A percentile compares a stretch with the other conserved stretches of the same genome.
These are phyloP conservation scores for Claviceps cyperi DNA, from an alignment of 2,329 filamentous ascomycete species.

Conservation along the genomic window DNA sequence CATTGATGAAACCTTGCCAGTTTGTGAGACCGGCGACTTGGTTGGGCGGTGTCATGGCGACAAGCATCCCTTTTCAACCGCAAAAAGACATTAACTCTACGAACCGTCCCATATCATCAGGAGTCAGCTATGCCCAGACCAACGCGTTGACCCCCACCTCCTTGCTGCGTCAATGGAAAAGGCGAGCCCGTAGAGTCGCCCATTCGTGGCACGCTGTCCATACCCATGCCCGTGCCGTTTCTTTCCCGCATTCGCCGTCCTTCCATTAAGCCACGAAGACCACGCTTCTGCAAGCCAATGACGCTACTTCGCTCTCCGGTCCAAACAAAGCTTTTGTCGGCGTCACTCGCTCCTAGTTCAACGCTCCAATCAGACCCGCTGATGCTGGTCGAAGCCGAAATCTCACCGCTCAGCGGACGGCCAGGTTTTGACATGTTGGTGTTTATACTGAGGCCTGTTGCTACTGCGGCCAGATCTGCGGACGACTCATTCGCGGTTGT, in stretches of 20 bases:
- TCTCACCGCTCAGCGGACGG: slow-evolving; percentile 30
- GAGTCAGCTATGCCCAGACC: slow-evolving; percentile 40
- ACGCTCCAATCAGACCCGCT: slow-evolving; percentile 44
- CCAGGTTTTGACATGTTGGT: slow-evolving; percentile 24
- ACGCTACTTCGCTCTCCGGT: slow-evolving; percentile 70
- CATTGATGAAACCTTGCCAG: too few relatives aligned
- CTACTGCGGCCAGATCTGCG: slow-evolving; percentile 18
- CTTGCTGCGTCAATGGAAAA: slow-evolving; percentile 9
- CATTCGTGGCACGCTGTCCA: slow-evolving; percentile 16
- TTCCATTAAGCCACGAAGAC: slow-evolving; percentile 86
- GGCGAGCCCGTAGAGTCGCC: slow-evolving; percentile 10
- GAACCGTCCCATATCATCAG: slow-evolving; percentile 9
- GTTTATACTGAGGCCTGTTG: slow-evolving; percentile 33
- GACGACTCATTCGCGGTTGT: slow-evolving; percentile 16
- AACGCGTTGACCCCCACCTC: slow-evolving; percentile 23
- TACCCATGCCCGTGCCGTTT: slow-evolving; percentile 36
- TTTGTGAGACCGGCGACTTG: too few relatives aligned
- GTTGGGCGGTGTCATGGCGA: too few relatives aligned
- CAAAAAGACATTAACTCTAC: background rate
- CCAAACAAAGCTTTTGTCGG: slow-evolving; percentile 47
- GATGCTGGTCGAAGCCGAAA: slow-evolving; percentile 34
- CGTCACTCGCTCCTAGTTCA: slow-evolving; percentile 34
- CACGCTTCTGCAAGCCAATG: slow-evolving; percentile 89
- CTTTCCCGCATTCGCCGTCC: slow-evolving; percentile 73
- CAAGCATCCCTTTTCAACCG: background rate